Conservation (phyloP, 2,329 filamentous ascomycete genomes). For the Grosmannia huntii region DNA sequence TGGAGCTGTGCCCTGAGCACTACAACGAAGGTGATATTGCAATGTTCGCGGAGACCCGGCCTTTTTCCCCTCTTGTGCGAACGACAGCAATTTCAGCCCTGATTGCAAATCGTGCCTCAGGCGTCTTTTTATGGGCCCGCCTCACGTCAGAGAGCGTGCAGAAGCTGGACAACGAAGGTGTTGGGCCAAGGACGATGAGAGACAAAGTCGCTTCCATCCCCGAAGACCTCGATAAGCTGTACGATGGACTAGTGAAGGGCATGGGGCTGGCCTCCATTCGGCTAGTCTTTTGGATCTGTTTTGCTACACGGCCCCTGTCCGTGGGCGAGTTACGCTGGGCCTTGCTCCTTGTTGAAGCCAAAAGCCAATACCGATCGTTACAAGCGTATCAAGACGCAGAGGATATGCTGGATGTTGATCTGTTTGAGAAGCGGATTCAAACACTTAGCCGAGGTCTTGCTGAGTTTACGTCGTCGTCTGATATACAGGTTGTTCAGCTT, state of each 20-base stretch:
- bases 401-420: neutral
- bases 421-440: neutral
- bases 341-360: neutral
- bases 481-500: neutral
- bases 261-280: neutral
- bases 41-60: neutral
- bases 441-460: neutral
- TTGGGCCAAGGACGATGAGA: neutral
- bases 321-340: neutral
- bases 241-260: neutral
- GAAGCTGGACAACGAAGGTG: neutral
- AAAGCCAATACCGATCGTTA: neutral
- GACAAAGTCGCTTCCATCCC: neutral
- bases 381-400: neutral
- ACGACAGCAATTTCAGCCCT: neutral
- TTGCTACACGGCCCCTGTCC: neutral
- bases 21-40: neutral
- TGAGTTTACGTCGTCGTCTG: neutral
- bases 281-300: neutral
- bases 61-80: neutral
- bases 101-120: neutral
- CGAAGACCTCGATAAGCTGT: neutral
- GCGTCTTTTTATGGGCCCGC: neutral
- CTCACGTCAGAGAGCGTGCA: neutral
- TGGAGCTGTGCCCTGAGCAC: neutral